Conservation (phyloP, 2,329 filamentous ascomycete genomes). For the Fusarium secorum region DNA sequence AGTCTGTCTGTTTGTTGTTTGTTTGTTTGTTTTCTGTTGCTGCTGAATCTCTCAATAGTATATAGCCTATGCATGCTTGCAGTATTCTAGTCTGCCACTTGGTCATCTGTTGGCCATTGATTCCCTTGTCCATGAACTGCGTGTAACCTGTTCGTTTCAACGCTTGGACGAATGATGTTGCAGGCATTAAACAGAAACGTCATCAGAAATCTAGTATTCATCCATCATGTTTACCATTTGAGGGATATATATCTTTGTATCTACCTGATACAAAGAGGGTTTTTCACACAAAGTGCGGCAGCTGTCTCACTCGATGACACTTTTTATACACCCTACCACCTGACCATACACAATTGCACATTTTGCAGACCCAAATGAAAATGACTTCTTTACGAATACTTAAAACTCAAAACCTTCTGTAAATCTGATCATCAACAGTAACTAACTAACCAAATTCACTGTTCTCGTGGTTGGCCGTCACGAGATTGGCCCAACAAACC, state of each 20-base stretch:
- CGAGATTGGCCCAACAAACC: constrained; percentile 9
- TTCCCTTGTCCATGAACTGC: constrained; percentile 1
- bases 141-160: constrained; percentile 16
- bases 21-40: background rate
- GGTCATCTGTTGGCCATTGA: constrained; percentile 5
- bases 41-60: background rate
- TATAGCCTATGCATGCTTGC: background rate
- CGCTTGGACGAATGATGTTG: constrained; percentile 4
- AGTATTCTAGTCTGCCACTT: constrained; percentile 13
- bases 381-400: background rate
- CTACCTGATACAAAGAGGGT: background rate
- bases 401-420: background rate
- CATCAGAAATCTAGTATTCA: background rate
- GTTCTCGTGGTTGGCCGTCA: constrained; percentile 18
- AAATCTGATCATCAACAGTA: background rate
- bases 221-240: background rate
- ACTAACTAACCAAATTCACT: background rate
- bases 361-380: background rate
- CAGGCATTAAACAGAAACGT: background rate
- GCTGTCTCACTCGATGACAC: background rate
- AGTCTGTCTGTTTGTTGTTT: background rate
- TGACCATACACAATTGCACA: background rate
- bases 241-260: background rate
- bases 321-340: background rate
- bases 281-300: background rate